phyloP scores from a whole-genome alignment of 352 stramenopile species.

The Phytophthora gonapodyides region DNA sequence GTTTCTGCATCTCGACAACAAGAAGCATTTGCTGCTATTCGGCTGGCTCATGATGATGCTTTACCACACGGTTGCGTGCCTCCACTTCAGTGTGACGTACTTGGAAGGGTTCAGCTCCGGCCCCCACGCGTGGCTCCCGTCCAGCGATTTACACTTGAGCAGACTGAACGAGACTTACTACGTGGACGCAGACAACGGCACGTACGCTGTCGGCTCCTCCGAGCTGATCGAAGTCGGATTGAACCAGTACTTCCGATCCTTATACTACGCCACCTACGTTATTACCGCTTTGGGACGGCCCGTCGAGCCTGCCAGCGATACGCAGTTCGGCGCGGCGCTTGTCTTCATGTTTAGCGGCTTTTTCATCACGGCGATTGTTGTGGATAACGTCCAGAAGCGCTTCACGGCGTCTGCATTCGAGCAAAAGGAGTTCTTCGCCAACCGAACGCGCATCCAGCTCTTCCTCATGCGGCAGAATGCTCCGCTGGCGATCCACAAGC shows the following conservation, averaged over 20 bases:
- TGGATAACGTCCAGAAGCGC: conserved; percentile 79
- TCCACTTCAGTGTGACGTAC: conserved; percentile 66
- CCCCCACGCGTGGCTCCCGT: conserved; percentile 53
- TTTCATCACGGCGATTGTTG: conserved; percentile 71
- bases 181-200: conserved; percentile 22
- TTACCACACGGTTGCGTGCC: conserved; percentile 62
- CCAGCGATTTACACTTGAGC: conserved; percentile 46
- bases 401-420: conserved; percentile 76
- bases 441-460: conserved; percentile 60
- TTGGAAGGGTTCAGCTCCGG: conserved; percentile 59
- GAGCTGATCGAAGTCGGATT: conserved; percentile 32
- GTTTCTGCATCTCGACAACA: conserved; percentile 53
- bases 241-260: conserved; percentile 64
- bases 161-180: conserved; percentile 45
- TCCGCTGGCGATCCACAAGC: conserved; percentile 58
- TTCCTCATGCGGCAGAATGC: conserved; percentile 72
- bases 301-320: conserved; percentile 56
- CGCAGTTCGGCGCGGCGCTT: conserved; percentile 54
- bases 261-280: conserved; percentile 70
- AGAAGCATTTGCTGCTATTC: conserved; percentile 52
- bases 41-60: conserved; percentile 53
- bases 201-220: conserved; percentile 28
- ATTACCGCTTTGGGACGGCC: conserved; percentile 50
- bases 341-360: conserved; percentile 78
- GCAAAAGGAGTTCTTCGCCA: conserved; percentile 75